Evolutionary conservation across 2,329 filamentous ascomycete genomes (phyloP).

Genomic region (Hymenoscyphus infarciens): DNA sequence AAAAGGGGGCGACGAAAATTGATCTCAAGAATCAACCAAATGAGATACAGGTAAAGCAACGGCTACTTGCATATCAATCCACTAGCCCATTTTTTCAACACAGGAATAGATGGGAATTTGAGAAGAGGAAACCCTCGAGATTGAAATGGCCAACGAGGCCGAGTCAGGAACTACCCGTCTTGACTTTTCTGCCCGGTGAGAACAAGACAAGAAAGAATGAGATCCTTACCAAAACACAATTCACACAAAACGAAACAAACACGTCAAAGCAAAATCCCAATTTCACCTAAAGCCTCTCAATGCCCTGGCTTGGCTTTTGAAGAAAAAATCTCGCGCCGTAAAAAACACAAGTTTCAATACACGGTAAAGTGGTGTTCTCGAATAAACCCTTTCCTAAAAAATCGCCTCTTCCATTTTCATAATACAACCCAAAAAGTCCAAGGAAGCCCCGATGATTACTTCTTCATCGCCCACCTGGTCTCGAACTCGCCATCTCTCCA

Average conservation of each 20-base stretch:
- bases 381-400: conserved; percentile 5
- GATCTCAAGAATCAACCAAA: too few species aligned
- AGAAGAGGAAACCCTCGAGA: too few species aligned
- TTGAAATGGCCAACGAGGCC: too few species aligned
- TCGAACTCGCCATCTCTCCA: conserved; percentile 74
- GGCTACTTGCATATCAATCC: too few species aligned
- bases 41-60: too few species aligned
- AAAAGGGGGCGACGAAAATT: too few species aligned
- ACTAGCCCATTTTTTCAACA: too few species aligned
- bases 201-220: too few species aligned
- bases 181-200: too few species aligned
- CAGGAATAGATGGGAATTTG: too few species aligned
- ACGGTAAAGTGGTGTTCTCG: conserved; percentile 1
- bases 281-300: neutral
- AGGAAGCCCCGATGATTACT: neutral
- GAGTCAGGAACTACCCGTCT: too few species aligned
- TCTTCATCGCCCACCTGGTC: conserved; percentile 17
- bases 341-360: conserved; percentile 1
- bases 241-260: neutral
- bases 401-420: conserved; percentile 3
- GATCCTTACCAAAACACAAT: neutral
- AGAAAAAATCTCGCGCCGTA: neutral
- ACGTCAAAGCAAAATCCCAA: neutral
- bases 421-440: neutral
- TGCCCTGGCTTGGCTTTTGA: neutral